Conservation (phyloP, 176 grass and related monocot genomes). For the Puccinellia tenuiflora region DNA sequence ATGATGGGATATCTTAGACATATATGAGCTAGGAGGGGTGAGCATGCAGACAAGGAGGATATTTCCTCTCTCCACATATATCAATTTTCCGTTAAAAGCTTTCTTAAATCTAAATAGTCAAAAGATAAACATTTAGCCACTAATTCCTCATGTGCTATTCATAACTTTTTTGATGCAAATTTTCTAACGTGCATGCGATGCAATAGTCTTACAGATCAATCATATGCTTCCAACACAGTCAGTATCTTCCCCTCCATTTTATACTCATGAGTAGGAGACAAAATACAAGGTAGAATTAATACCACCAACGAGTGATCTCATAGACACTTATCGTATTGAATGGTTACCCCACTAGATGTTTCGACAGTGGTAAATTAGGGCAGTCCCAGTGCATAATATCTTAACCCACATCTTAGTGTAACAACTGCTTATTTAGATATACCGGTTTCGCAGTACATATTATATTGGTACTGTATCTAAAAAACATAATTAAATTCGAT, state of each 20-base stretch:
- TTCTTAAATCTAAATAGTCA: no score
- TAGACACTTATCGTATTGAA: neutral
- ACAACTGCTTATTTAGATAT: neutral
- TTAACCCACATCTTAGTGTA: neutral
- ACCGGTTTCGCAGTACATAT: neutral
- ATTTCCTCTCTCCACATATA: no score
- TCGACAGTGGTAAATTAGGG: neutral
- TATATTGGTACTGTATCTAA: neutral
- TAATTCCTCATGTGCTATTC: no score
- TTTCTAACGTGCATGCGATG: neutral
- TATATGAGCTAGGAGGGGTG: no score
- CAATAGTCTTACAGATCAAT: neutral
- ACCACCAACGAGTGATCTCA: neutral
- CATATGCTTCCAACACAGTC: neutral
- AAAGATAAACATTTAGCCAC: no score
- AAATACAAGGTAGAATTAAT: neutral
- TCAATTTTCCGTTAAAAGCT: no score
- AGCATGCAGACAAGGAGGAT: no score
- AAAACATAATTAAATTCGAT: no score
- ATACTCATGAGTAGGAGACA: neutral
- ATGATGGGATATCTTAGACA: no score
- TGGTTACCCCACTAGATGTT: neutral
- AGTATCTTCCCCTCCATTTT: neutral
- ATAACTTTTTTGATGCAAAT: no score
- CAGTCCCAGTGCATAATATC: neutral